Percentiles rank a stretch among this genome's conserved stretches.
Evolutionary conservation across 352 stramenopile genomes (phyloP).

Genomic region (Phytophthora tubulina): DNA sequence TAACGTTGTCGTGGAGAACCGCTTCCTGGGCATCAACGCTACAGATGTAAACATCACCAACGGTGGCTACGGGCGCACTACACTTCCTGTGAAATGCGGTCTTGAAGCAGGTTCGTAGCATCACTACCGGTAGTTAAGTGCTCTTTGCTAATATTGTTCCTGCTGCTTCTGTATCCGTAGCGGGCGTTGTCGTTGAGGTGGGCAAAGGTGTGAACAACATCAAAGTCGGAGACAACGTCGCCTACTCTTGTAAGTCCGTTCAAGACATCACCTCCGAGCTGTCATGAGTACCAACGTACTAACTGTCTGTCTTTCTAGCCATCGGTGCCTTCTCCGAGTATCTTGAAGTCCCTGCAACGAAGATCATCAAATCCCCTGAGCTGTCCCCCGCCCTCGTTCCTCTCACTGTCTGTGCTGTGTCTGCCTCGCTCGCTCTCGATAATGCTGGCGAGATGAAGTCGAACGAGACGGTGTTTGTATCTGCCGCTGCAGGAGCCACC

Average conservation of each 20-base stretch:
- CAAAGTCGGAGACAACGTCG: conserved; percentile 52
- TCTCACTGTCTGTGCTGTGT: conserved; percentile 51
- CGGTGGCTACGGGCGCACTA: conserved; percentile 36
- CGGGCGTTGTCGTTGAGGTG: conserved; percentile 48
- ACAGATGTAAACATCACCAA: conserved; percentile 68
- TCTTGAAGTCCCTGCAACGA: conserved; percentile 40
- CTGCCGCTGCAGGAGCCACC: conserved; percentile 27
- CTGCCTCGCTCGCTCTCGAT: conserved; percentile 40
- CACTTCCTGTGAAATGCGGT: conserved; percentile 22
- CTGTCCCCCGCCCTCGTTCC: conserved; percentile 38
- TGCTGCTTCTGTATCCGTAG: conserved; percentile 4
- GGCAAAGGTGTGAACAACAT: conserved; percentile 51
- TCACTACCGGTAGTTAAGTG: not conserved
- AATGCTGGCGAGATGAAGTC: conserved; percentile 33
- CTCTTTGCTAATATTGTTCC: not conserved
- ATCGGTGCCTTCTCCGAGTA: conserved; percentile 67
- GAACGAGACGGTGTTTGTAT: conserved; percentile 32
- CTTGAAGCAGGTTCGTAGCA: conserved; percentile 30
- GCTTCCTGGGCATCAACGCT: conserved; percentile 55
- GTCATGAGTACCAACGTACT: not conserved
- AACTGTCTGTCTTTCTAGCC: conserved; percentile 12
- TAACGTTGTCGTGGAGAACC: conserved; percentile 50
- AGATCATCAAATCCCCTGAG: conserved; percentile 40
- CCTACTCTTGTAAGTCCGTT: conserved; percentile 42
- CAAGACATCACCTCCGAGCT: not conserved